A percentile compares a stretch with the other conserved stretches of the same genome.
These are phyloP conservation scores for Paralagenidium karlingii DNA, from an alignment of 352 stramenopile species.

Conservation along the genomic window DNA sequence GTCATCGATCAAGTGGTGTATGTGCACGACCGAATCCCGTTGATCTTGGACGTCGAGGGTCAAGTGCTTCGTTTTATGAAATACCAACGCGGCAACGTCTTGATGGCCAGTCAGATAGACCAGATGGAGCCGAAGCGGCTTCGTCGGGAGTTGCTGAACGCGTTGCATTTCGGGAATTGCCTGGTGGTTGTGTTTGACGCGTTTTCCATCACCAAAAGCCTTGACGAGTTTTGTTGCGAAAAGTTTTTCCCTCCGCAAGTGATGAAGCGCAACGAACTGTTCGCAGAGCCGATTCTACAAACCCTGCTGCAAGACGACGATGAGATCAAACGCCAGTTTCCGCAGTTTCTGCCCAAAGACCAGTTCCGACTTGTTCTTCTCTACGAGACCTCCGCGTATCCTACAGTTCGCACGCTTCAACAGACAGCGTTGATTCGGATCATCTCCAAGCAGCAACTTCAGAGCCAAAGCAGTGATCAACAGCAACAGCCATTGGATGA, in stretches of 20 bases:
- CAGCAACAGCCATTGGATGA: constrained; percentile 4
- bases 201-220: constrained; percentile 37
- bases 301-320: no score
- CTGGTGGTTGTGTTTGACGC: constrained; percentile 72
- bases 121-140: constrained; percentile 62
- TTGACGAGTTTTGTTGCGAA: constrained; percentile 68
- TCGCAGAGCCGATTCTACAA: constrained; percentile 11
- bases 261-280: constrained; percentile 50
- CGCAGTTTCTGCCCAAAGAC: no score
- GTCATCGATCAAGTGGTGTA: constrained; percentile 81
- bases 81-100: constrained; percentile 78
- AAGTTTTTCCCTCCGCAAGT: constrained; percentile 61
- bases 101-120: constrained; percentile 57
- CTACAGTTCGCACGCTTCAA: no score
- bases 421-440: no score
- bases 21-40: constrained; percentile 72
- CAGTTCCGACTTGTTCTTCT: no score
- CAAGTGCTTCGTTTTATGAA: constrained; percentile 82
- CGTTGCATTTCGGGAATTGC: constrained; percentile 51
- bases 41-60: constrained; percentile 70
- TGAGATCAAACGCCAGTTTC: no score
- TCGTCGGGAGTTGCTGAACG: constrained; percentile 55
- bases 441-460: no score
- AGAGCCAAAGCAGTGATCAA: no score
- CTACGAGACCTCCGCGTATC: no score